Percentiles rank a stretch among this genome's conserved stretches.
Evolutionary conservation across 2,329 filamentous ascomycete species (phyloP).

Genomic region (Ophiocordyceps camponoti-saundersi): DNA sequence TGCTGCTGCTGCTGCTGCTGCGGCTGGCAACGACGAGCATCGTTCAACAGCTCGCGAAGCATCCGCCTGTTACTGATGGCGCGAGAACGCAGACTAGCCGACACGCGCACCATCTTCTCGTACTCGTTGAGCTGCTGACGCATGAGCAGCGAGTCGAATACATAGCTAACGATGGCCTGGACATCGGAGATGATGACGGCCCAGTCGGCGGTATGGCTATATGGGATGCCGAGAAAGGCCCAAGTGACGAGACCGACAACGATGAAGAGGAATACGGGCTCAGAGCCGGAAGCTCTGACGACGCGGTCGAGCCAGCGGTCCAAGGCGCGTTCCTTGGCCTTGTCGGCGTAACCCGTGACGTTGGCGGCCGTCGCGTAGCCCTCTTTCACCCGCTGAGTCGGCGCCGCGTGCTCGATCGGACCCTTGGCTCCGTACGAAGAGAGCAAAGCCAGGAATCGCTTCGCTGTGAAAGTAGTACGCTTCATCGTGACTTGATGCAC

Average conservation of each 20-base stretch:
- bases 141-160: conserved; percentile 20
- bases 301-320: conserved; percentile 8
- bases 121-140: conserved; percentile 18
- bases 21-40: background rate
- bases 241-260: conserved; percentile 12
- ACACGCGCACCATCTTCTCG: conserved; percentile 11
- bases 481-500: background rate
- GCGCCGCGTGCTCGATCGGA: background rate
- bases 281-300: conserved; percentile 7
- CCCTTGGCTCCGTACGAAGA: background rate
- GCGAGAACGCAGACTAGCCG: conserved; percentile 14
- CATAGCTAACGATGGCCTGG: conserved; percentile 18
- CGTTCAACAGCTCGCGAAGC: conserved; percentile 4
- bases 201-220: conserved; percentile 16
- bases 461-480: background rate
- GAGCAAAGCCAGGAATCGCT: background rate
- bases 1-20: background rate
- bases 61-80: conserved; percentile 13
- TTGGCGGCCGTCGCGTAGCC: conserved; percentile 1
- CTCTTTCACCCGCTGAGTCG: background rate
- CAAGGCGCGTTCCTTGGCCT: conserved; percentile 3
- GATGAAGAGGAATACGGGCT: conserved; percentile 11
- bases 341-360: conserved; percentile 6
- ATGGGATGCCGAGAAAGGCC: conserved; percentile 13
- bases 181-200: conserved; percentile 18